Evolutionary conservation across 768 basidiomycete genomes (phyloP).

Genomic region (Lactarius akahatsu): DNA sequence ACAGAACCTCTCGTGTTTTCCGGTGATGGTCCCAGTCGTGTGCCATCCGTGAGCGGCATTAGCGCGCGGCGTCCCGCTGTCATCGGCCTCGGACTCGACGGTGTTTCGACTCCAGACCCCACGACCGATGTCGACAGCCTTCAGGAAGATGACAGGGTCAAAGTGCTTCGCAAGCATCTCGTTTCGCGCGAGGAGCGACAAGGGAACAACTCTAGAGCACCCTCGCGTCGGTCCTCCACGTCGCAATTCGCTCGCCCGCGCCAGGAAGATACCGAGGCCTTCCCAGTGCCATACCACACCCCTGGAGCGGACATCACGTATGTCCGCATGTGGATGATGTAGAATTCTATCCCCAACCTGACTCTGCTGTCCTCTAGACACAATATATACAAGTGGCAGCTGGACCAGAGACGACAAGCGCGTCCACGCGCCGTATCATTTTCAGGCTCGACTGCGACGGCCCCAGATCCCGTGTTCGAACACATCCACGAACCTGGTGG

Average conservation of each 20-base stretch:
- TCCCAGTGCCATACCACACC: constrained; percentile 86
- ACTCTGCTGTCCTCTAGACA: constrained; percentile 47
- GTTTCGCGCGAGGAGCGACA: constrained; percentile 68
- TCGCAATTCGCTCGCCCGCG: constrained; percentile 33
- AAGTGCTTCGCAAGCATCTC: constrained; percentile 76
- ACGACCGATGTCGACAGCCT: constrained; percentile 54
- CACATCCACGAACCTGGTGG: constrained; percentile 96
- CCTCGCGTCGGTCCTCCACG: constrained; percentile 33
- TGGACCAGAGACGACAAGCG: constrained; percentile 59
- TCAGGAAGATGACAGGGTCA: constrained; percentile 81
- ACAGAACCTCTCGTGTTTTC: constrained; percentile 23
- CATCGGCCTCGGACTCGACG: constrained; percentile 27
- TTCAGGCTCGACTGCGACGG: constrained; percentile 50
- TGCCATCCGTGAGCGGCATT: constrained; percentile 40
- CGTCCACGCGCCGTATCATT: constrained; percentile 73
- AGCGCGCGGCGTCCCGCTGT: constrained; percentile 38
- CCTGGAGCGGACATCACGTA: constrained; percentile 92
- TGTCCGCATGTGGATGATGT: constrained; percentile 37
- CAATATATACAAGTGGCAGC: constrained; percentile 94
- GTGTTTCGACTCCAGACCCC: constrained; percentile 34
- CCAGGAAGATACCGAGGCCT: constrained; percentile 61
- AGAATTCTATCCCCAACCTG: neutral
- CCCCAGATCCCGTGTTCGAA: constrained; percentile 76
- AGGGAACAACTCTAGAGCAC: constrained; percentile 35
- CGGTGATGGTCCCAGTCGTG: constrained; percentile 22